Base-by-base conservation (phyloP, 306 rosid species). In the Alnus glutinosa region DNA sequence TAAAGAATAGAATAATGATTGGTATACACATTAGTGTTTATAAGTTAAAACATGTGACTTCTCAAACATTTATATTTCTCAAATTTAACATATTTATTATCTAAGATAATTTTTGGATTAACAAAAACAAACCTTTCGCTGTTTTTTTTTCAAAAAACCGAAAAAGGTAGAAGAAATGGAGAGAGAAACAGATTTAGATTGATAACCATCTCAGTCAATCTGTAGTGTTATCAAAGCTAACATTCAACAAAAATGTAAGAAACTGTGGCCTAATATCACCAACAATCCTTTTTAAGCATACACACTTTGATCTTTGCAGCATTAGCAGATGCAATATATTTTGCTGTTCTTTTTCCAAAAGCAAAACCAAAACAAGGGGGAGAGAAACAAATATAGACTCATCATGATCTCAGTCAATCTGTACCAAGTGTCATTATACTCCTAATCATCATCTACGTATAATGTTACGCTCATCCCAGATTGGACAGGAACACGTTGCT, bases 401-500 rank as follows among this genome's bases (percentile, higher is more conserved):
- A 36, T 39, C 51, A 4, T 44, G 23, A 67, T 42, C 50, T 16
- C 19, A 14, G 9, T 63, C 32, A 3, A 42, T 67, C 30, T 42
- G n/a, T 42, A 67, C 1, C 48, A 37, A 37, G 23, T 36, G 49
- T 18, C 49, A 15, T 37, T 51, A 39, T 42, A 39, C 30, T 42
- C 13, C 72, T 16, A 37, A 39, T 39, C 72, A 67, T 67, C 51
- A 9, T 42, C 72, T 67, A 42, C 47, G 75, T 79, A 79, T 73
- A 1, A 80, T 80, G 69, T 80, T 73, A 10, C n/a, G 69, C 82
- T 81, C 92, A 48, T 75, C 75, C 94, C 92, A 90, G 48, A 85
- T 84, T 1, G 82, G 90, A 74, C 92, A 90, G 37, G 61, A 2
- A 73, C 94, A 90, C 2, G 92, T 83, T 58, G 88, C 69, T 75